phyloP scores from a whole-genome alignment of 2,329 filamentous ascomycete species.

The Botryotinia narcissicola region DNA sequence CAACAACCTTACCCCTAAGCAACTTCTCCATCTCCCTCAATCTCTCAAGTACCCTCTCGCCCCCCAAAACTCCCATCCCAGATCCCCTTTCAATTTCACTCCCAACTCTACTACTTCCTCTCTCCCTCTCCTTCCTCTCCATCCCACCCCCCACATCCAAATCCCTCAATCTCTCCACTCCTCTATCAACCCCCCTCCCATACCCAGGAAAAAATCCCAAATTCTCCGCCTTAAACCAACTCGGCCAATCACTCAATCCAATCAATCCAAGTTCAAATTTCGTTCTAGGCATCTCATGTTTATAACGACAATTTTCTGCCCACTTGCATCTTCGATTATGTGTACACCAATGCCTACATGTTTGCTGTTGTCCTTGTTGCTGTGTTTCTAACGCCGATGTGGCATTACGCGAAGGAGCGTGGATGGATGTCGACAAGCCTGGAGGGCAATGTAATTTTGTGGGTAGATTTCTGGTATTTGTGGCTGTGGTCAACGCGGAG shows the following conservation, averaged over 20 bases:
- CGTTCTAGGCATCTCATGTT: constrained; percentile 49
- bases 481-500: background rate
- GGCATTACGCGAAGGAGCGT: background rate
- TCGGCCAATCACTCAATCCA: constrained; percentile 44
- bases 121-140: background rate
- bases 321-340: constrained; percentile 48
- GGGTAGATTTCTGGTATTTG: background rate
- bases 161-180: constrained; percentile 6
- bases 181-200: background rate
- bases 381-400: background rate
- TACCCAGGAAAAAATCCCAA: constrained; percentile 24
- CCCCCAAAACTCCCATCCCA: background rate
- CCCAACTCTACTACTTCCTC: background rate
- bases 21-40: constrained; percentile 26
- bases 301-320: constrained; percentile 44
- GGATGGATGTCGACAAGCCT: background rate
- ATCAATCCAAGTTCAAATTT: constrained; percentile 43
- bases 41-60: background rate
- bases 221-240: constrained; percentile 42
- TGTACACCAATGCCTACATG: constrained; percentile 49
- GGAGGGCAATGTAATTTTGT: background rate
- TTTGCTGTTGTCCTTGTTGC: background rate
- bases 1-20: background rate
- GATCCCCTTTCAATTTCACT: constrained; percentile 15
- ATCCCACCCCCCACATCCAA: constrained; percentile 1